Evolutionary conservation across 176 grass and related monocot genomes (phyloP), one percentile per base, ranked within the genome.

Genomic region (Puccinellia tenuiflora): DNA sequence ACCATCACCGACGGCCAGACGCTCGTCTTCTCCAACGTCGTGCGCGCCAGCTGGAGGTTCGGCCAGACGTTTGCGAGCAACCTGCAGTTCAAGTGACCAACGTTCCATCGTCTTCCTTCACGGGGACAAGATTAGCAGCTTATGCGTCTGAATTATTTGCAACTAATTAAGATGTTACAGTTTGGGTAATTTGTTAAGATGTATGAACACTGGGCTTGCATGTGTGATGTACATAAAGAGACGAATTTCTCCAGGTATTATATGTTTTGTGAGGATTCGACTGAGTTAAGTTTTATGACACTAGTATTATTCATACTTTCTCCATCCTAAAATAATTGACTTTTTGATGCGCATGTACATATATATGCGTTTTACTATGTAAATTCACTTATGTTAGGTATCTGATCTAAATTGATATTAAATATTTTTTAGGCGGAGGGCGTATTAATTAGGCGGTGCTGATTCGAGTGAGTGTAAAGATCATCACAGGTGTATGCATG

Each of bases 1-100:
- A 47, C 68, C 68, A 72, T 72, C 68, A 72, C 68, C 24, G 68
- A 72, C 68, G 68, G 68, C 40, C 68, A 72, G 68, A 29, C 68
- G 13, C 7, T 72, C 40, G 68, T 72, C 68, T 72, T 72, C 68
- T 1, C 68, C 68, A 26, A 72, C 24, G 40, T 72, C 22, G 68
- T 72, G 24, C 68, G 13, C 40, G 8, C 24, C 22, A 29, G 3
- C 7, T 72, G 68, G 68, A 72, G 2, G 7, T 72, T 72, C 68
- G 68, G 68, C 14, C 68, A 72, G 68, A 72, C 68, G 14, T 72
- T 72, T 4, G 25, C 68, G 0, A 72, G 68, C 15, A 72, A 72
- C 40, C 68, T 72, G 40, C 68, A 72, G 42, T 72, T 72, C 42
- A 72, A 72, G 68, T 72, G 68, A 72, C 24, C 30, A 65, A 33